Conservation (phyloP, 1,284 basidiomycete genomes). For the Schizophyllum commune region DNA sequence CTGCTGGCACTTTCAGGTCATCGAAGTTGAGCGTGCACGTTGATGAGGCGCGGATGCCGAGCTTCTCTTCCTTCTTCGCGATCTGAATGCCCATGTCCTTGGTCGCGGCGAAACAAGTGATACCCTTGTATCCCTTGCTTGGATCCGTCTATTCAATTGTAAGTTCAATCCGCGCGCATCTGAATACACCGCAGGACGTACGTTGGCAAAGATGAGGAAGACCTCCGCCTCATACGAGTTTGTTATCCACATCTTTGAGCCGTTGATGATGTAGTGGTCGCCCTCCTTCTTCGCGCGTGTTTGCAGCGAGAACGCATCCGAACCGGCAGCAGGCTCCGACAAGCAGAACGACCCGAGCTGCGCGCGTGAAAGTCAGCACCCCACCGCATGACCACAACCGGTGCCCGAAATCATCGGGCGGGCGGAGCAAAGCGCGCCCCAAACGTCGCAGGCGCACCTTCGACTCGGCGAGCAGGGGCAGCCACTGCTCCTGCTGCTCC, state of each 20-base stretch:
- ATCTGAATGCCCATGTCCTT: conserved; percentile 97
- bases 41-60: conserved; percentile 95
- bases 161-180: neutral
- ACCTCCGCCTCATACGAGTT: conserved; percentile 96
- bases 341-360: conserved; percentile 96
- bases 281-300: conserved; percentile 86
- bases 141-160: conserved; percentile 61
- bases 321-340: conserved; percentile 89
- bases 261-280: conserved; percentile 81
- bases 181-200: conserved; percentile 20
- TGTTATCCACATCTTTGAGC: conserved; percentile 99
- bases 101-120: conserved; percentile 94
- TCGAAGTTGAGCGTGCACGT: conserved; percentile 97
- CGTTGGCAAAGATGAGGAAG: conserved; percentile 92
- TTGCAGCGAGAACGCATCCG: conserved; percentile 95
- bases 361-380: neutral
- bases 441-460: conserved; percentile 43
- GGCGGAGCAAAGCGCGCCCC: no score
- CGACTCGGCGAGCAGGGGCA: conserved; percentile 75
- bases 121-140: conserved; percentile 96
- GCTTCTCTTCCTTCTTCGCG: conserved; percentile 98
- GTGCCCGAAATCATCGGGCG: no score
- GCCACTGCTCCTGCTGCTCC: conserved; percentile 83
- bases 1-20: conserved; percentile 86
- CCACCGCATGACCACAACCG: neutral